Percentiles rank a stretch among this genome's conserved stretches.
Evolutionary conservation across 768 basidiomycete genomes (phyloP).

Genomic region (Boletales sp.): DNA sequence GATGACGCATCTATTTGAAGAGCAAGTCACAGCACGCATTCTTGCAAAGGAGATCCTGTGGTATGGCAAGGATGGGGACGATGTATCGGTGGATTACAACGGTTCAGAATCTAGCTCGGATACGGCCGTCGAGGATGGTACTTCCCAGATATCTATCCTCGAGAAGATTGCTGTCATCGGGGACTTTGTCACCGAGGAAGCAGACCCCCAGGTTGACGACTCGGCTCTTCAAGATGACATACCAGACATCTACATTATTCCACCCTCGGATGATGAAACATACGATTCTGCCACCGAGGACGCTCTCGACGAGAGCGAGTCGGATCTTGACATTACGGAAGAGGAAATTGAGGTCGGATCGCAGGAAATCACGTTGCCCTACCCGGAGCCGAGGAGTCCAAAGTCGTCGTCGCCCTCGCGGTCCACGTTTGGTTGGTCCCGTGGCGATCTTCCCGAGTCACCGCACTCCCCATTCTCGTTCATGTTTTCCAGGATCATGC

Average conservation of each 20-base stretch:
- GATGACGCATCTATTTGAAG: slow-evolving; percentile 30
- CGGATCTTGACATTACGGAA: neutral
- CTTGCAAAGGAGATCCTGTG: slow-evolving; percentile 30
- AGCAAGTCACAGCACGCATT: slow-evolving; percentile 26
- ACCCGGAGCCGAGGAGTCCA: slow-evolving; percentile 5
- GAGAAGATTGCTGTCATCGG: neutral
- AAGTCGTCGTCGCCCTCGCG: neutral
- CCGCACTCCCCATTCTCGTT: slow-evolving; percentile 10
- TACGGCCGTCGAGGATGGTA: slow-evolving; percentile 9
- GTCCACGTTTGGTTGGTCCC: neutral
- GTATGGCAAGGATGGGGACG: neutral
- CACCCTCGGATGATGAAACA: neutral
- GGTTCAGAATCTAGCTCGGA: slow-evolving; percentile 6
- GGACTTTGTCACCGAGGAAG: neutral
- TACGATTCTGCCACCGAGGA: neutral
- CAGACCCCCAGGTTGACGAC: neutral
- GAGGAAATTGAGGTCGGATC: neutral
- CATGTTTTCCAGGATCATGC: slow-evolving; percentile 18
- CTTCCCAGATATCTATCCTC: slow-evolving; percentile 5
- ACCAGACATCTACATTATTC: neutral
- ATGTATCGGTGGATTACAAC: neutral
- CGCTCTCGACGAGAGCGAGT: slow-evolving; percentile 1
- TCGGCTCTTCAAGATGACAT: neutral
- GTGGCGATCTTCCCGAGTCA: slow-evolving; percentile 9
- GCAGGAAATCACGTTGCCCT: neutral